These are phyloP conservation scores for Colletotrichum limetticola DNA, from an alignment of 2,329 filamentous ascomycete species.

Conservation along the genomic window DNA sequence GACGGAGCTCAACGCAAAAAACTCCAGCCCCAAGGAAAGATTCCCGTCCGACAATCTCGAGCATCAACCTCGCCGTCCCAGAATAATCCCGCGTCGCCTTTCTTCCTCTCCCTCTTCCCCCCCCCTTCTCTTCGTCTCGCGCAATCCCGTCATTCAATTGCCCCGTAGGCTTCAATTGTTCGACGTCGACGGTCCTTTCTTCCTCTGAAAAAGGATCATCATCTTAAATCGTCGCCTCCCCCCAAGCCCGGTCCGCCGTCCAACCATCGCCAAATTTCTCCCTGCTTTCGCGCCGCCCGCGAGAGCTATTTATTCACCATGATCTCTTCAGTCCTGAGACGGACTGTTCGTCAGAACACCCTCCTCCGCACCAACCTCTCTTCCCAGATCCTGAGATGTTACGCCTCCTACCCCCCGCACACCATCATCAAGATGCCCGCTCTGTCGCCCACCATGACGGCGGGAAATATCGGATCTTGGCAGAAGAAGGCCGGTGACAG, in stretches of 20 bases:
- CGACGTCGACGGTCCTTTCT: constrained; percentile 24
- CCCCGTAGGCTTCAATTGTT: constrained; percentile 27
- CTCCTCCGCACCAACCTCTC: constrained; percentile 62
- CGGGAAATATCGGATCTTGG: constrained; percentile 96
- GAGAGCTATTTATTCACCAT: constrained; percentile 52
- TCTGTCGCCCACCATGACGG: constrained; percentile 96
- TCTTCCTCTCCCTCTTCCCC: constrained; percentile 6
- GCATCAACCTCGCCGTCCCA: constrained; percentile 40
- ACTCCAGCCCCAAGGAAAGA: constrained; percentile 51
- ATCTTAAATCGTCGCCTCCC: not conserved
- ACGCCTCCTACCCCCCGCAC: constrained; percentile 92
- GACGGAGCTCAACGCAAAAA: constrained; percentile 56
- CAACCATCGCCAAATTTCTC: not conserved
- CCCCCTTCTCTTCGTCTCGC: constrained; percentile 37
- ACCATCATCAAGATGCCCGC: constrained; percentile 98
- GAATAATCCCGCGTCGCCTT: constrained; percentile 44
- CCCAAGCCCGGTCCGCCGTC: not conserved
- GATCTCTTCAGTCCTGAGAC: constrained; percentile 72
- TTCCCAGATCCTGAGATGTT: constrained; percentile 69
- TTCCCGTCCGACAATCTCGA: constrained; percentile 44
- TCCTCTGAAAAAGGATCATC: not conserved
- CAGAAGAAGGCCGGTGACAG: constrained; percentile 95
- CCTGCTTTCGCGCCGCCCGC: constrained; percentile 31
- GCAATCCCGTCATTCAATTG: constrained; percentile 30
- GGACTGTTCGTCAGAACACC: constrained; percentile 67